Base-by-base conservation (phyloP, 2,329 filamentous ascomycete species). In the Neonectria coccinea region DNA sequence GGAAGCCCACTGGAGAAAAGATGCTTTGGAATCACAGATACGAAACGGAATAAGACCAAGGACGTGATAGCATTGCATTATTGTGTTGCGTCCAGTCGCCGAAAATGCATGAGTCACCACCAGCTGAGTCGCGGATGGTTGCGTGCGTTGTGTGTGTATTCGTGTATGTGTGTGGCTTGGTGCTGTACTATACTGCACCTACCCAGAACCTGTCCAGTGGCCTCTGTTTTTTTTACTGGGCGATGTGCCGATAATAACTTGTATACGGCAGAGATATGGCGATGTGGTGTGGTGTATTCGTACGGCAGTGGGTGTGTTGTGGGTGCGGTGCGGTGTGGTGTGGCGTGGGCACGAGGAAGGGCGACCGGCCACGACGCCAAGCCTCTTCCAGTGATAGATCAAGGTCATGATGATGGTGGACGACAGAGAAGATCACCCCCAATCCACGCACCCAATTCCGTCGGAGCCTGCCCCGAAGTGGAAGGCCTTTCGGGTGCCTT, bases 401-500 rank as follows among this genome's bases (percentile, higher is more conserved):
- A 39, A 62, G 42, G 48, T 44, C 42, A 52, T 56, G 41, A 39
- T 56, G 48, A 56, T 56, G 57, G 50, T 51, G 50, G 55, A 33
- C 22, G 42, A 45, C 27, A 63, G 39, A 16, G 57, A 61, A 33
- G 41, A 22, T 8, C 31, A 48, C 20, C 44, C 42, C 44, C 54
- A 58, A 64, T 51, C 56, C 44, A 36, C 47, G 44, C 22, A 44
- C 31, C 51, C 53, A 47, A 61, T 61, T 53, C 45, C 39, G 27
- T 29, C 56, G 47, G 61, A 18, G 39, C 42, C 20, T 55, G 52
- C 20, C 57, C 57, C 36, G 60, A 60, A 64, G 25, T 56, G 52
- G 57, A 56, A 60, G 57, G 57, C 45, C 29, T 61, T 16, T 16
- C 62, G 63, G 55, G 64, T 66, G 56, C 64, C 64, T 66, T 66